Base-by-base conservation (phyloP, 805 yeast genomes). In the Starmera quercuum region DNA sequence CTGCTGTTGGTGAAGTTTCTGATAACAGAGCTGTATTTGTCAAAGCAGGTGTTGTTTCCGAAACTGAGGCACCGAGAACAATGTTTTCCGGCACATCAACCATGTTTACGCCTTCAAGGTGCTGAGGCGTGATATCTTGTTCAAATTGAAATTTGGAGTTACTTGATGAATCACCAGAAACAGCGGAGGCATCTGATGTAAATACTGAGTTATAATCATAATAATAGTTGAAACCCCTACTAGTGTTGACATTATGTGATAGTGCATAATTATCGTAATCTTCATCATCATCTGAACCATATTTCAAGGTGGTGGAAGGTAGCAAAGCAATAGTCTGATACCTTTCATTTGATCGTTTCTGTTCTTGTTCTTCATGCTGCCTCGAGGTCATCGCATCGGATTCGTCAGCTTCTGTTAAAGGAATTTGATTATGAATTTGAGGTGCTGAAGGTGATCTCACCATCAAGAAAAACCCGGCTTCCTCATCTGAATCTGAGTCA, bases 241-340 rank as follows among this genome's bases (percentile, higher is more conserved):
- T 71, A 24, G 83, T 77, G 45, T 73, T 73, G 24, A 80, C 78
- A 49, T 82, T 79, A 58, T 83, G 92, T 2, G 86, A 77, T 32
- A 79, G 69, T 2, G 78, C 73, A 51, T 78, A 49, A 43, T 47
- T 47, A 25, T 49, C 60, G 26, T 55, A 62, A 8, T 60, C 62
- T 8, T 60, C 61, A 37, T 73, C 79, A 30, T 73, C 80, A 41
- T 78, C 76, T 35, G 83, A 74, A 7, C 85, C 84, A 52, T 75
- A 75, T 52, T 88, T 87, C 35, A 90, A 69, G 0, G 85, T 77
- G 0, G 97, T 87, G 2, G 96, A 78, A 3, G 97, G 97, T 33
- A 90, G 60, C 29, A 76, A 64, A 24, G 85, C 86, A 42, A 88
- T 87, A 9, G 85, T 82, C 29, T 72, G 71, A 41, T 54, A 51